Conservation (phyloP, 2,329 filamentous ascomycete species). For the Fusarium sp. region DNA sequence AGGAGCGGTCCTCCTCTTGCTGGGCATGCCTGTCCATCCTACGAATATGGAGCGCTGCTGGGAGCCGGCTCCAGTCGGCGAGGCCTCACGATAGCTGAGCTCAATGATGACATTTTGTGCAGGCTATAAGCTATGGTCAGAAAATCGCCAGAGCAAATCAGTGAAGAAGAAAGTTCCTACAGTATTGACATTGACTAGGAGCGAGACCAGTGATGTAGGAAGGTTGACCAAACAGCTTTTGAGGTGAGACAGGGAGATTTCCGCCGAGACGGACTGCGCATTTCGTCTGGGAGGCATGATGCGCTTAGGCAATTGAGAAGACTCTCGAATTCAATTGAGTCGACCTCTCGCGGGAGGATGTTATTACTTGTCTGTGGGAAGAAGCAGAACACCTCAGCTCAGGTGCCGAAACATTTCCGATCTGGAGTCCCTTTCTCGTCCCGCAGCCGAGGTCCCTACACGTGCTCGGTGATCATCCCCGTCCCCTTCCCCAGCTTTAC, state of each 20-base stretch:
- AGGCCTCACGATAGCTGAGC: slow-evolving; percentile 73
- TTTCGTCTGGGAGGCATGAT: slow-evolving; percentile 63
- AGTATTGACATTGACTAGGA: slow-evolving; percentile 90
- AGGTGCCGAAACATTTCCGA: slow-evolving; percentile 35
- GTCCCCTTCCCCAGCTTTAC: slow-evolving; percentile 30
- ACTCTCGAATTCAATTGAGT: slow-evolving; percentile 1
- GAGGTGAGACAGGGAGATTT: slow-evolving; percentile 85
- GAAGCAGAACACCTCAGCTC: slow-evolving; percentile 1
- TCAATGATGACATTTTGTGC: slow-evolving; percentile 98
- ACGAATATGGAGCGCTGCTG: slow-evolving; percentile 80
- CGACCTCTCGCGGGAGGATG: slow-evolving; percentile 2
- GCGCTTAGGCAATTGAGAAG: neutral
- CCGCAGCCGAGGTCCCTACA: slow-evolving; percentile 50
- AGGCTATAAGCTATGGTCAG: slow-evolving; percentile 61
- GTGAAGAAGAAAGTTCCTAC: slow-evolving; percentile 59
- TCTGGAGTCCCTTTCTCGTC: slow-evolving; percentile 27
- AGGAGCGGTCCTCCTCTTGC: slow-evolving; percentile 81
- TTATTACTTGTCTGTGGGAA: slow-evolving; percentile 18
- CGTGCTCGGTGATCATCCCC: slow-evolving; percentile 46
- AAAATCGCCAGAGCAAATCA: neutral
- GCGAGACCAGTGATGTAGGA: slow-evolving; percentile 81
- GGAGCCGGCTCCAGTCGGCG: slow-evolving; percentile 57
- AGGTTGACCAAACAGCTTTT: slow-evolving; percentile 97
- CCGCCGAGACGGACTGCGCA: slow-evolving; percentile 75
- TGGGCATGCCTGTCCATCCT: slow-evolving; percentile 98